These are phyloP conservation scores for Arthrobotrys sinensis DNA, from an alignment of 2,329 filamentous ascomycete genomes.

Conservation along the genomic window DNA sequence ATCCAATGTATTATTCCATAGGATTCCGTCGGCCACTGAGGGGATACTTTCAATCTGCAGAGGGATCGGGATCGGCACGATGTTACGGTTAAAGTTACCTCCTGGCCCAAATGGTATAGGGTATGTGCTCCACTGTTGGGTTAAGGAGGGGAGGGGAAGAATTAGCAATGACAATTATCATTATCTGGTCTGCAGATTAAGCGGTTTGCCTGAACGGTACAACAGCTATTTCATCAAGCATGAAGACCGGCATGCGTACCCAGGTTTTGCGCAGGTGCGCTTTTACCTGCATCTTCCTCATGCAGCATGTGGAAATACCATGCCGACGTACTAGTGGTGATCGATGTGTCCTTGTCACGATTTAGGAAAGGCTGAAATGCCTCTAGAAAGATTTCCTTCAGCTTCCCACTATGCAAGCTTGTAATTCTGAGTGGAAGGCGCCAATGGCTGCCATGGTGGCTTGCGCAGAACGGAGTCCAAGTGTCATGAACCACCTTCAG, in stretches of 20 bases:
- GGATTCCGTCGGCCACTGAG: slow-evolving; percentile 18
- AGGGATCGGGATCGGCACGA: slow-evolving; percentile 36
- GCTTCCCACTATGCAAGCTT: slow-evolving; percentile 21
- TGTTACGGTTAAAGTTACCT: slow-evolving; percentile 35
- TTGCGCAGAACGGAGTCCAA: slow-evolving; percentile 29
- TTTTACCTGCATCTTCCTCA: slow-evolving; percentile 28
- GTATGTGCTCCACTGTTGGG: background rate
- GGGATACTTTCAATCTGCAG: slow-evolving; percentile 29
- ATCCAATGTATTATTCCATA: slow-evolving; percentile 20
- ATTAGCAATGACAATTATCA: slow-evolving; percentile 31
- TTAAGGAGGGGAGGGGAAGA: slow-evolving; percentile 10
- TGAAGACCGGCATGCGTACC: slow-evolving; percentile 24
- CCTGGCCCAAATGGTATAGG: background rate
- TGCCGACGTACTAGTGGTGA: slow-evolving; percentile 3
- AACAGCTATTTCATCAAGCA: slow-evolving; percentile 34
- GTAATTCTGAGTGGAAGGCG: slow-evolving; percentile 4
- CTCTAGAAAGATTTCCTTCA: slow-evolving; percentile 16
- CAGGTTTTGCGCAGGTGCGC: slow-evolving; percentile 15
- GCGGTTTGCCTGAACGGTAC: slow-evolving; percentile 7
- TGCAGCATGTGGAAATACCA: slow-evolving; percentile 49
- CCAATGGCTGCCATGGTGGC: slow-evolving; percentile 24
- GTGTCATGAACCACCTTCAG: slow-evolving; percentile 41
- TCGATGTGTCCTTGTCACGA: background rate
- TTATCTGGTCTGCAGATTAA: slow-evolving; percentile 24
- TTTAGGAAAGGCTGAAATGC: slow-evolving; percentile 40